Evolutionary conservation across 148 eudicot species (phyloP), one percentile per base, ranked within the genome.

Genomic region (Chenopodium suecicum): DNA sequence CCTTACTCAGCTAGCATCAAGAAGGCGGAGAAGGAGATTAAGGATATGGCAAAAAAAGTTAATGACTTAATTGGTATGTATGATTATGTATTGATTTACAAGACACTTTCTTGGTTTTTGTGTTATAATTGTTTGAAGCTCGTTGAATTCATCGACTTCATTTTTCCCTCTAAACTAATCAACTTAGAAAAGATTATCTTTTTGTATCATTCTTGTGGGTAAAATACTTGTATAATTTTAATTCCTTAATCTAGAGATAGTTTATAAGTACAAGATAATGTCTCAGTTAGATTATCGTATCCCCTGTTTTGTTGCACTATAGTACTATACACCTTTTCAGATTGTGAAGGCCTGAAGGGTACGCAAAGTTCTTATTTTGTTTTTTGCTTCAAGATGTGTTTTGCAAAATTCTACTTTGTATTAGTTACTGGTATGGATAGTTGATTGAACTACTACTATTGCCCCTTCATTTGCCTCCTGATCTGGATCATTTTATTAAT

Each of bases 1-100:
- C 99, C 97, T 70, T 97, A 97, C 83, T 92, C 99, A 11, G 58
- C 85, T 64, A 80, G 87, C 86, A 94, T 92, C 68, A 94, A 94
- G 90, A 87, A 87, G 78, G 86, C 75, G 16, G 98, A 94, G 79
- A 94, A 97, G 86, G 98, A 97, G 75, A 88, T 96, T 25, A 92
- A 96, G 85, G 97, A 94, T 5, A 88, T 91, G 91, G 91, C 95
- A 22, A 94, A 94, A 83, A 94, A 93, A 86, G 88, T 94, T 79
- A 93, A 97, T 79, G 96, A 97, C 84, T 87, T 97, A 65, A 89
- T 94, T 77, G 98, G 99, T 94, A 91, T 82, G 87, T 85, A 13
- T 77, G 27, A 44, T 54, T 7, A 22, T 74, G 19, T 10, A 41
- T 83, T n/a, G 29, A 32, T 31, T 66, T 63, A 54, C 63, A 12